Percentiles rank a stretch among this genome's conserved stretches.
Conservation (phyloP, 768 basidiomycete species). For the Pleurotus pulmonarius region DNA sequence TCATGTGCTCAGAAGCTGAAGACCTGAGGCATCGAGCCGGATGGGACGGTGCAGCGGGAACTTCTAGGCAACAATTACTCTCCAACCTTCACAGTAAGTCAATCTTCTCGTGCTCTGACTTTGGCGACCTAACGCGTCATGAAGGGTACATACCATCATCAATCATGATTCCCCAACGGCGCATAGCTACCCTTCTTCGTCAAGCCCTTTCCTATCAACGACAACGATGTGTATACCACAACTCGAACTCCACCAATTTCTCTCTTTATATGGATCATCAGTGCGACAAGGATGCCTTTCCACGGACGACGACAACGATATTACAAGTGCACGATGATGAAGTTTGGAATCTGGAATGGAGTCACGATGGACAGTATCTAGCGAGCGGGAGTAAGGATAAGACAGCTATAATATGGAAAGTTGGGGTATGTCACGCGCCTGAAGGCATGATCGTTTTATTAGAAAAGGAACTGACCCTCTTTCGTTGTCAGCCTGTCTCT, state of each 20-base stretch:
- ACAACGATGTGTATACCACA: constrained; percentile 84
- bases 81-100: constrained; percentile 75
- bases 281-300: constrained; percentile 81
- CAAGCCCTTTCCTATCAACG: constrained; percentile 84
- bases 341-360: constrained; percentile 97
- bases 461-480: constrained; percentile 3
- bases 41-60: constrained; percentile 88
- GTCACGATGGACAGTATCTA: constrained; percentile 78
- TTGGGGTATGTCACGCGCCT: constrained; percentile 56
- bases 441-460: constrained; percentile 5
- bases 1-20: constrained; percentile 87
- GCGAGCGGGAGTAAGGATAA: constrained; percentile 89
- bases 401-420: constrained; percentile 84
- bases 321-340: constrained; percentile 87
- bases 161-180: constrained; percentile 89
- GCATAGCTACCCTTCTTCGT: constrained; percentile 79
- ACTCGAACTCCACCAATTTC: constrained; percentile 55
- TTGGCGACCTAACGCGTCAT: constrained; percentile 7
- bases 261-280: constrained; percentile 88
- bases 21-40: constrained; percentile 77
- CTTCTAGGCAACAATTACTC: constrained; percentile 75
- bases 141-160: constrained; percentile 86
- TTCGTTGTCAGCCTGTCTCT: constrained; percentile 35
- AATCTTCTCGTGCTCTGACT: not conserved
- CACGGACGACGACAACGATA: constrained; percentile 79